Percentiles rank a stretch among this genome's conserved stretches.
Conservation (phyloP, 1,139 yeast species). For the Kodamaea fungicola region DNA sequence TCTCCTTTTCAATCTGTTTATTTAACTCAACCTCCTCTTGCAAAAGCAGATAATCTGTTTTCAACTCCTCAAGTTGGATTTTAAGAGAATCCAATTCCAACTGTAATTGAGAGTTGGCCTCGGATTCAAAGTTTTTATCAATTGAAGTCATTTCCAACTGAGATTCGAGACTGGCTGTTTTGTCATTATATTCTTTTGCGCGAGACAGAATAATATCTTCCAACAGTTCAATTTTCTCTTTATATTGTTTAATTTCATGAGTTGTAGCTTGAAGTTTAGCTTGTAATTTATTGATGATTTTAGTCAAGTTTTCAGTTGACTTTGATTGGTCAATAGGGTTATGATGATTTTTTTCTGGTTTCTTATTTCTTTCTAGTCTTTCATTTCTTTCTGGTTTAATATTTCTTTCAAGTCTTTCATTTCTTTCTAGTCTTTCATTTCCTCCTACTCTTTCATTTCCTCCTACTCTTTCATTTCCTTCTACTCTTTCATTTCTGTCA, state of each 20-base stretch:
- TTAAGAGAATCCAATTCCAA: slow-evolving; percentile 27
- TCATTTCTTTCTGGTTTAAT: neutral
- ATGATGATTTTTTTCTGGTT: too few species aligned
- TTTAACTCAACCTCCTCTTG: slow-evolving; percentile 47
- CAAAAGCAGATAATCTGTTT: slow-evolving; percentile 37
- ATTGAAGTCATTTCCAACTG: slow-evolving; percentile 48
- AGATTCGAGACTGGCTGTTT: slow-evolving; percentile 25
- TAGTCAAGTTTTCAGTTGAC: slow-evolving; percentile 15
- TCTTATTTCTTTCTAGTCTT: neutral
- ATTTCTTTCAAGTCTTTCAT: neutral
- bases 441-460: neutral
- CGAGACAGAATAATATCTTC: slow-evolving; percentile 10
- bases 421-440: neutral
- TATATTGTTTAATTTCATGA: slow-evolving; percentile 24
- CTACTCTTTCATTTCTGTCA: too few species aligned
- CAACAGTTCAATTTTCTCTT: slow-evolving; percentile 17
- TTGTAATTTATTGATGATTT: slow-evolving; percentile 45
- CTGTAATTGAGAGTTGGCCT: slow-evolving; percentile 34
- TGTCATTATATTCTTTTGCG: slow-evolving; percentile 8
- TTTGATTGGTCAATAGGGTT: neutral
- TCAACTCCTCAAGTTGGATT: slow-evolving; percentile 33
- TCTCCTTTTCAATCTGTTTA: slow-evolving; percentile 37
- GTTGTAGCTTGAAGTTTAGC: slow-evolving; percentile 31
- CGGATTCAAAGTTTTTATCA: slow-evolving; percentile 52
- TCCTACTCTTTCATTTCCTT: neutral